Evolutionary conservation across 148 eudicot species (phyloP), one percentile per base, ranked within the genome.

Genomic region (Rhododendron kiyosumense): DNA sequence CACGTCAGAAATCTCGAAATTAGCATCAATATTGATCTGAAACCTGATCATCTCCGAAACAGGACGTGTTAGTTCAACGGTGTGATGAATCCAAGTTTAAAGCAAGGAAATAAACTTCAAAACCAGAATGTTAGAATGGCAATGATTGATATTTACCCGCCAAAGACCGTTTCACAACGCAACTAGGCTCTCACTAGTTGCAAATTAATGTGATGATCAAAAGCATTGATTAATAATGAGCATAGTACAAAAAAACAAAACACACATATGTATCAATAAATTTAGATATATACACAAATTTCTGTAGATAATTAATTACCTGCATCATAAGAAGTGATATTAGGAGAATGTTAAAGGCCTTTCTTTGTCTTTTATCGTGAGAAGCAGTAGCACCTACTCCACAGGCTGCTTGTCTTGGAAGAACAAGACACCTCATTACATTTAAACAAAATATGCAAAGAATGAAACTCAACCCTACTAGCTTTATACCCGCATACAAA

Each of bases 351-450:
- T 49, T 32, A 46, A 49, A 79, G 77, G 78, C 34, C 81, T 83
- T 61, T 22, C 81, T 83, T 61, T 22, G 59, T 24, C 81, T 78
- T 78, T n/a, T 11, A 78, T 45, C 81, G 54, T 78, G 81, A 78
- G 81, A 78, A 22, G 81, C 52, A 43, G 52, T 78, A 77, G 81
- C 81, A 43, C 24, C 34, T 61, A 7, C 77, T 61, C 83, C 81
- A 75, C 36, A 81, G 51, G 71, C 71, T 43, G 38, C 59, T 67
- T 89, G 89, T 83, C 86, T 78, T 78, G 89, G 74, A 83, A 88
- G 90, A 85, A 84, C 65, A 88, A 87, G 85, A 84, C 90, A 86
- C 85, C 84, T 71, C 78, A 86, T 75, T 82, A 38, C 76, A 81
- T 79, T 7, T 24, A 84, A 73, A 9, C 49, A 80, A 69, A 84